Base-by-base conservation (phyloP, 345 rosid genomes). In the Heritiera littoralis region DNA sequence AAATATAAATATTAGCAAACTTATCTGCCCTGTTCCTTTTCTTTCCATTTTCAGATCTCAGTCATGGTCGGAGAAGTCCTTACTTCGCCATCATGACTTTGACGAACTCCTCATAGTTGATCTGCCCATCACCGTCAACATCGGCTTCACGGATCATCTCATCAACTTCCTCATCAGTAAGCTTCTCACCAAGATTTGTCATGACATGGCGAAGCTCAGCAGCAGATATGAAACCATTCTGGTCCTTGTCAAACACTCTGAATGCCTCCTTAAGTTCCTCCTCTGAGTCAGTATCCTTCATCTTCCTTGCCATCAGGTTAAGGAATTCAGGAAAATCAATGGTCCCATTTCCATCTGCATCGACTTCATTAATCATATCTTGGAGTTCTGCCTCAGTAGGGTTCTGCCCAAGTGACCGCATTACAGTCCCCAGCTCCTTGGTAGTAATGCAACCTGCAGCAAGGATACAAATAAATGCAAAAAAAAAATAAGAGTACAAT, bases 201-300 rank as follows among this genome's bases (percentile, higher is more conserved):
- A 78, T 78, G n/a, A 78, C 80, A 70, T 78, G 80, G 48, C 80
- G 80, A 18, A 78, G 80, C 75, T 78, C 80, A 2, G 80, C 76
- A 30, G 80, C 80, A 59, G 80, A 78, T 12, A 78, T 78, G 76
- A 78, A 78, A 1, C 80, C 80, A 46, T 78, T 78, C 76, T 78
- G 80, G 20, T 78, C 80, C 76, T 78, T 78, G 80, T 78, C 80
- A 48, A 78, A 78, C 23, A 78, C 80, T 17, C 80, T 70, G 80
- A 78, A 78, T 1, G 80, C 80, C 68, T 78, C 80, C 13, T 78
- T 78, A 59, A 78, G 80, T 41, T 78, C 80, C 54, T 78, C 80
- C 75, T 78, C 80, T 0, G 80, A 78, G 40, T 78, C 80, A 0
- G 80, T 78, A n/a, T 78, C 80, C 65, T 78, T 78, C 80, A 78